Evolutionary conservation across 2,329 filamentous ascomycete species (phyloP).

Genomic region (Monosporascus sp.): DNA sequence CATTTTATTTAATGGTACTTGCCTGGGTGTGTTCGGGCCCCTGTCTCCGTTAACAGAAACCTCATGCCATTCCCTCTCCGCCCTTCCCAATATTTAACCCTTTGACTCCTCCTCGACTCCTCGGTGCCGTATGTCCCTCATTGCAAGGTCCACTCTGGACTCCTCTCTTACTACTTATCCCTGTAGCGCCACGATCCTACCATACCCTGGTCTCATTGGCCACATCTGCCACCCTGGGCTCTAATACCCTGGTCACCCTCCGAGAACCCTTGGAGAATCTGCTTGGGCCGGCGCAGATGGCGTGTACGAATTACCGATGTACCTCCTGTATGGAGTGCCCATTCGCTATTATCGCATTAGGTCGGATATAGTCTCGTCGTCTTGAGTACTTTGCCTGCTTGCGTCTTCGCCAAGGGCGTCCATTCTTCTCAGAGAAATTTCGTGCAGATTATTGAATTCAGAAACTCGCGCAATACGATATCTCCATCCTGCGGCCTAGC

Average conservation of each 20-base stretch:
- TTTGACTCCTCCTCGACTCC: background rate
- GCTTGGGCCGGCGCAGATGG: background rate
- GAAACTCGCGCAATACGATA: conserved; percentile 5
- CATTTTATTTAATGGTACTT: background rate
- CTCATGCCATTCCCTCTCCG: background rate
- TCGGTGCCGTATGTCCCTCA: background rate
- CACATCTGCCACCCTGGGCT: background rate
- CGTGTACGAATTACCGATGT: background rate
- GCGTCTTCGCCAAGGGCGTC: too few species aligned
- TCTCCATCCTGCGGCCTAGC: conserved; percentile 10
- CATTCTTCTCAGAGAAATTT: too few species aligned
- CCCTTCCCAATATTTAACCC: background rate
- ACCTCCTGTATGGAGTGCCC: background rate
- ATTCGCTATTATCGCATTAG: background rate
- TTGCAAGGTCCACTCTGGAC: background rate
- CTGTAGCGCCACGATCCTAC: background rate
- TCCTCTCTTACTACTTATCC: background rate
- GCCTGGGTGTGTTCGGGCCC: background rate
- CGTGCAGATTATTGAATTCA: too few species aligned
- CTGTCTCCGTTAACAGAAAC: too few species aligned
- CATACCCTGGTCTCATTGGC: background rate
- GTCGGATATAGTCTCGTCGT: background rate
- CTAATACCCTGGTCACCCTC: background rate
- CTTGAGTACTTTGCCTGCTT: background rate
- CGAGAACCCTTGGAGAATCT: background rate